Base-by-base conservation (phyloP, 2,329 filamentous ascomycete genomes). In the Fusarium fujikuroi region DNA sequence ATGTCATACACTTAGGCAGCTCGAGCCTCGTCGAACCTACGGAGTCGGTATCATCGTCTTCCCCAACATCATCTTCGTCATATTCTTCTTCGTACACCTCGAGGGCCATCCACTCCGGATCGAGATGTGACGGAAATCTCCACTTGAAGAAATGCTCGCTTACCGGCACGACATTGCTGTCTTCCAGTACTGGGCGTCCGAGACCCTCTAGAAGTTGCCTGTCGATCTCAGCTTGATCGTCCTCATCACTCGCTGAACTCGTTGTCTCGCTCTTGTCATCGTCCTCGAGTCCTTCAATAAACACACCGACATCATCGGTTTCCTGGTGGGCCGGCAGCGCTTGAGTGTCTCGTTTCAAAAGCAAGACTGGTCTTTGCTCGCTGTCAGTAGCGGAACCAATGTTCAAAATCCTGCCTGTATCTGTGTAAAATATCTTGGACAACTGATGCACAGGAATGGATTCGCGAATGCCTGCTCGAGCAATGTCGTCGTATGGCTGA, bases 371-470 rank as follows among this genome's bases (percentile, higher is more conserved):
- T 18, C 76, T 80, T 52, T 80, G 81, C 39, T 80, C 83, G 57
- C 74, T 91, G 19, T 91, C 91, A 14, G 82, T 80, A 8, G 83
- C 82, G 28, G 82, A 83, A 21, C 85, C 85, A 62, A 98, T 95
- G 69, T 97, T 97, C 32, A 98, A 85, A 15, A 98, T 93, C 75
- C 93, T 93, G 23, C 95, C 95, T 1, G 94, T 97, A 74, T 97
- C 93, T 2, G 95, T 94, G 78, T 97, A 98, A 82, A 97, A 97
- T 37, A 97, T 94, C 79, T 97, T 97, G 10, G 94, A 93, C 9
- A 97, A 88, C 77, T 90, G 85, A 39, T 84, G 81, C 8, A 89
- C 82, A 0, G 87, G 87, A n/a, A 90, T 84, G 1, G 81, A 83
- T 68, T 90, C 89, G 42, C 85, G 82, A 58, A 90, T 85, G 7